Base-by-base conservation (phyloP, 805 yeast species). In the Wickerhamomyces bisporus region DNA sequence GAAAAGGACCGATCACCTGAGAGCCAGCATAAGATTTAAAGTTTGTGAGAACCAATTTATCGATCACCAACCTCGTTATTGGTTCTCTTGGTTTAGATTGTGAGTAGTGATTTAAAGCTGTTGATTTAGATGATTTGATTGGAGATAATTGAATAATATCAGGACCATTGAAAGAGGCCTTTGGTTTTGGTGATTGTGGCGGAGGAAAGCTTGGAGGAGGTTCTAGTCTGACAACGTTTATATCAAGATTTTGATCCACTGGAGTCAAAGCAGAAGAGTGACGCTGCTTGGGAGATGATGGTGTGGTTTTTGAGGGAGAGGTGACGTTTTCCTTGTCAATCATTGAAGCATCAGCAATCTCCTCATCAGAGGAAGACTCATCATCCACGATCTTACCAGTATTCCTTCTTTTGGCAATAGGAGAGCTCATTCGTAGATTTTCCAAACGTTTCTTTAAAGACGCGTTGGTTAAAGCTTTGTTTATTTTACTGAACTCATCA, bases 21-120 rank as follows among this genome's bases (percentile, higher is more conserved):
- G 72, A 66, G 0, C 98, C 98, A 1, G 97, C 98, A 57, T 93
- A 93, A 0, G 97, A 88, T 57, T 93, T 93, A 73, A 93, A 93
- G 57, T 93, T 84, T 2, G 81, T 79, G 30, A 94, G 68, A 1
- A 81, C 82, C 20, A 93, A 61, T 48, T 77, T 77, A 32, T 79
- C 66, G 32, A 93, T 89, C 6, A 86, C 93, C 19, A 93, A 61
- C 34, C 98, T 66, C n/a, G 55, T 49, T 4, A 49, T 37, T 19
- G 79, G 72, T 48, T 64, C 69, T 19, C 28, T 47, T 32, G 30
- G 41, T 39, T 48, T 57, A 39, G 36, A 46, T 41, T 53, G 48
- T 42, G 61, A 13, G 51, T 48, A 40, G 52, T 57, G 38, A 52
- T 54, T 14, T 52, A 39, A 41, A 38, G 60, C 41, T 43, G 64